Percentiles rank a stretch among this genome's conserved stretches.
Evolutionary conservation across 345 rosid genomes (phyloP).

Genomic region (Lepidium africanum): DNA sequence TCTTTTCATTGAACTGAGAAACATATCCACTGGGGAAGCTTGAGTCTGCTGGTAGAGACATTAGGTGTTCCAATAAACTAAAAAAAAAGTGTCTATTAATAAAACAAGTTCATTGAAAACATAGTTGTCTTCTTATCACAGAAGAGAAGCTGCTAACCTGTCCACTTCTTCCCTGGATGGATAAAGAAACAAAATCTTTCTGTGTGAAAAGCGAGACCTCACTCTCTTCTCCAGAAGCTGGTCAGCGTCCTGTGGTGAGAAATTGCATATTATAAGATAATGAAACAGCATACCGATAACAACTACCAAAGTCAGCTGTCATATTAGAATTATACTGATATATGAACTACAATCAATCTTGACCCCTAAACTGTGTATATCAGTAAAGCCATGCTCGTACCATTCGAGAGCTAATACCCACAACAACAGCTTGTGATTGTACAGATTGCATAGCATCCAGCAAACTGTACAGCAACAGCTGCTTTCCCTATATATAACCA

Average conservation of each 20-base stretch:
- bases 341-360: neutral
- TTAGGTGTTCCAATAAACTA: slow-evolving; percentile 74
- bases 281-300: neutral
- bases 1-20: slow-evolving; percentile 61
- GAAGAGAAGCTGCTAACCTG: slow-evolving; percentile 33
- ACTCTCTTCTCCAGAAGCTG: slow-evolving; percentile 95
- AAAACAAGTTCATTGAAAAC: neutral
- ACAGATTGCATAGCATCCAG: slow-evolving; percentile 95
- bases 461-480: slow-evolving; percentile 74
- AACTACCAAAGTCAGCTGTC: neutral
- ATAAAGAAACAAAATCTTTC: slow-evolving; percentile 76
- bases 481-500: slow-evolving; percentile 62
- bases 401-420: slow-evolving; percentile 79
- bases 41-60: slow-evolving; percentile 65
- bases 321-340: neutral
- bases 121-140: neutral
- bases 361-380: neutral
- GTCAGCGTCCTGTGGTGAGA: slow-evolving; percentile 74
- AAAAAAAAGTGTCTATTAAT: slow-evolving; percentile 7
- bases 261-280: neutral
- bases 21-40: slow-evolving; percentile 53
- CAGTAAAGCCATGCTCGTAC: slow-evolving; percentile 29
- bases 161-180: slow-evolving; percentile 61
- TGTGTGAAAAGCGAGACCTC: slow-evolving; percentile 90
- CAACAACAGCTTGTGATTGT: slow-evolving; percentile 79